Conservation (phyloP, 345 rosid genomes). For the Pistacia integerrima region DNA sequence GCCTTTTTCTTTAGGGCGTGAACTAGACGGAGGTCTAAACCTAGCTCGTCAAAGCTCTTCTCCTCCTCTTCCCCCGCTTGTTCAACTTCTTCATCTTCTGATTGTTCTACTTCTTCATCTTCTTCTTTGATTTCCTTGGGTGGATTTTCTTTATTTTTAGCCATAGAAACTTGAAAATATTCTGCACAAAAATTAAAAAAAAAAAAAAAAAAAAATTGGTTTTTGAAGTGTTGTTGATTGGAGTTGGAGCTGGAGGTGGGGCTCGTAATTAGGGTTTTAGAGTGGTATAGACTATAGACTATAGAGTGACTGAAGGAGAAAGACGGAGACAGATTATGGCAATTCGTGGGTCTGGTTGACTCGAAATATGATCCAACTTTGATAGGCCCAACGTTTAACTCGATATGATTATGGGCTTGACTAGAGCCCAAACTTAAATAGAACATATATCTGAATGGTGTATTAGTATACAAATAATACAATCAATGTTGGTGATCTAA, state of each 20-base stretch:
- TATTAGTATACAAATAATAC: no score
- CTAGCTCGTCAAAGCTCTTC: conserved; percentile 73
- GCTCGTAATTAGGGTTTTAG: conserved; percentile 9
- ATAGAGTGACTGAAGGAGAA: not conserved
- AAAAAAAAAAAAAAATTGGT: no score
- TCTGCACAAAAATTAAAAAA: not conserved
- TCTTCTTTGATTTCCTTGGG: conserved; percentile 24
- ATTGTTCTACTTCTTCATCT: conserved; percentile 12
- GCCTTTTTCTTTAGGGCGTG: conserved; percentile 75
- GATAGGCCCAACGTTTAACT: no score
- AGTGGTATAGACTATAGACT: not conserved
- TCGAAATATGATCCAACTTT: no score
- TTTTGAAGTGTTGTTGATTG: not conserved
- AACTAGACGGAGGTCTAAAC: conserved; percentile 76
- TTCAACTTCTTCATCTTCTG: conserved; percentile 5
- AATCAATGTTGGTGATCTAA: no score
- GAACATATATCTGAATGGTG: no score
- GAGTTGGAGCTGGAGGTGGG: no score
- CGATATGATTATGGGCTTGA: no score
- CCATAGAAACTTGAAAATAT: not conserved
- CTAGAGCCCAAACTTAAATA: no score
- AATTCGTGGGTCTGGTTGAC: not conserved
- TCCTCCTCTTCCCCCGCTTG: conserved; percentile 37
- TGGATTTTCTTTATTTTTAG: conserved; percentile 1
- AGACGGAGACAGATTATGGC: not conserved